Percentiles rank a stretch among this genome's conserved stretches.
phyloP scores from a whole-genome alignment of 148 eudicot genomes.

The Camellia lanceoleosa region DNA sequence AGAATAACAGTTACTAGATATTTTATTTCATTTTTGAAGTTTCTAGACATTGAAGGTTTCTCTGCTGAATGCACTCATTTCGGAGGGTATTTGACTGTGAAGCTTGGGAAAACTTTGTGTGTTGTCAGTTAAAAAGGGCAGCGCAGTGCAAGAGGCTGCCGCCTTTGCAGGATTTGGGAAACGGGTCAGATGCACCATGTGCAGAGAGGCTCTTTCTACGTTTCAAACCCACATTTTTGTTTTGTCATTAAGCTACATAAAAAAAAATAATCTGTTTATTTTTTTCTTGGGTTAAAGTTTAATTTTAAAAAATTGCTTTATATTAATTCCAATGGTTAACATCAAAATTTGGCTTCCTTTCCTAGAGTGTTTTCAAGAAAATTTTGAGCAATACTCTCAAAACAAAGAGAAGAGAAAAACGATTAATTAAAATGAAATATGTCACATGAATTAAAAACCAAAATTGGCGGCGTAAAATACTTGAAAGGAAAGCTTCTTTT shows the following conservation, averaged over 20 bases:
- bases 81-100: not conserved
- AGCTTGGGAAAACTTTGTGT: not conserved
- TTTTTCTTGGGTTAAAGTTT: not conserved
- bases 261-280: not conserved
- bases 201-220: no score
- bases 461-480: not conserved
- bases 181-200: no score
- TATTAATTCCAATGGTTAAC: not conserved
- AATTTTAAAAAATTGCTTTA: not conserved
- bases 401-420: not conserved
- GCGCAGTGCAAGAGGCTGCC: no score
- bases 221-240: no score
- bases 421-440: not conserved
- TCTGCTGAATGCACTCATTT: not conserved
- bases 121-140: not conserved
- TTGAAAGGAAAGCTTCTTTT: not conserved
- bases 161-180: no score
- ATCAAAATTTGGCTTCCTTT: slow-evolving; percentile 2
- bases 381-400: not conserved
- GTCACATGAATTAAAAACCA: not conserved
- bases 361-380: not conserved
- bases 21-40: not conserved
- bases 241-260: no score
- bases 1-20: not conserved
- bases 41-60: not conserved